Evolutionary conservation across 106 monocot genomes (phyloP).

Genomic region (Amphibolis antarctica): DNA sequence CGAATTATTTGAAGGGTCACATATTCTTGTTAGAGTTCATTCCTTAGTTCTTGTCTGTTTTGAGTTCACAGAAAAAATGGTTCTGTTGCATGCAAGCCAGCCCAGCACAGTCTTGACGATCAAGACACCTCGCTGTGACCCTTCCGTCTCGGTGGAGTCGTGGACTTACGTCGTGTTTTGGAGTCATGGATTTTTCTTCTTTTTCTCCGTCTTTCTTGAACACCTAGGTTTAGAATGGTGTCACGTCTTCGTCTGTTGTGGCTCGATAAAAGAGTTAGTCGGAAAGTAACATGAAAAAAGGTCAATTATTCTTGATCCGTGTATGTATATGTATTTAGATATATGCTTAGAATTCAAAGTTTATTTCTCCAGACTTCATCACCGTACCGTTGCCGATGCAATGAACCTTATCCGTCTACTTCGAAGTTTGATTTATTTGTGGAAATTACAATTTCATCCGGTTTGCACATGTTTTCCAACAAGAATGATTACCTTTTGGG

Average conservation of each 20-base stretch:
- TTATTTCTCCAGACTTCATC: too few species aligned
- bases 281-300: background rate
- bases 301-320: background rate
- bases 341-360: background rate
- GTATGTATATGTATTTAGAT: background rate
- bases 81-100: constrained; percentile 56
- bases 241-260: background rate
- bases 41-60: background rate
- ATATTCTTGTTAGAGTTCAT: background rate
- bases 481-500: too few species aligned
- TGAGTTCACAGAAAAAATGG: constrained; percentile 90
- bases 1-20: background rate
- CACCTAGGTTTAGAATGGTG: background rate
- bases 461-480: too few species aligned
- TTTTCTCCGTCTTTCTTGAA: background rate
- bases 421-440: too few species aligned
- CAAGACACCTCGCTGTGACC: background rate
- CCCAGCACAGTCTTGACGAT: constrained; percentile 30
- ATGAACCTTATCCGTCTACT: too few species aligned
- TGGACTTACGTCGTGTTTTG: background rate
- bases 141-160: background rate
- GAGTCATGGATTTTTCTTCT: too few species aligned
- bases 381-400: too few species aligned
- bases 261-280: background rate
- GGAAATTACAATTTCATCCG: too few species aligned